Evolutionary conservation across 495 filamentous ascomycete genomes (phyloP), one percentile per base, ranked within the genome.

Genomic region (Bacidia gigantensis): DNA sequence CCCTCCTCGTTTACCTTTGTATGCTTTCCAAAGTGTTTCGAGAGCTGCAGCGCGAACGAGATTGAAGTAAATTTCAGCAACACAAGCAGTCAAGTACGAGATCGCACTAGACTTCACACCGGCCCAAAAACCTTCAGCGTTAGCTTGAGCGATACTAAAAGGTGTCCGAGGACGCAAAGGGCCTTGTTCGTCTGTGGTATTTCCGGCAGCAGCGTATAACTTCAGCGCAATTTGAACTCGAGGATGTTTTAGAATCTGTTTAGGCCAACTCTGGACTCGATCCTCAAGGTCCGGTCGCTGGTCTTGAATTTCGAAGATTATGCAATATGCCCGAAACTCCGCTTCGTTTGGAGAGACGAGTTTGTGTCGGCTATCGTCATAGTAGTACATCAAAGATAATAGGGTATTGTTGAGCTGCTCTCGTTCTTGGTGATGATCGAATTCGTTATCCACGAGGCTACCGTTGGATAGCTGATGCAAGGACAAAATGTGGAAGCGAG

Each of bases 41-140:
- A 97, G 72, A 3, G 88, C 82, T 18, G 74, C 79, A 53, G 83
- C 81, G 20, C 92, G 86, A 22, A 97, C 71, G 14, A 79, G 69
- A 48, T 82, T 85, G 67, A 97, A 97, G 57, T 89, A 86, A 14
- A 89, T 82, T 62, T 96, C 89, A 1, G 89, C 89, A 38, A 95
- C 82, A 63, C 90, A 96, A 3, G 85, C 90, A 83, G 93, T 90
- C 18, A 89, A 75, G 65, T 95, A 97, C 0, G 90, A 87, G 1
- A 89, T 78, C 47, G 72, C 66, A 1, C 74, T 74, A 10, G 83
- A 81, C 49, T 79, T 73, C 39, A 96, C 69, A 35, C 92, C 71
- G 1, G 70, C 71, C 67, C 93, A 97, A 62, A 92, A 92, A 23
- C 80, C 76, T 18, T 72, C 60, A 58, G 78, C 83, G 46, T 82